These are phyloP conservation scores for Mayamaea pseudoterrestris DNA, from an alignment of 108 stramenopile species.

Conservation along the genomic window DNA sequence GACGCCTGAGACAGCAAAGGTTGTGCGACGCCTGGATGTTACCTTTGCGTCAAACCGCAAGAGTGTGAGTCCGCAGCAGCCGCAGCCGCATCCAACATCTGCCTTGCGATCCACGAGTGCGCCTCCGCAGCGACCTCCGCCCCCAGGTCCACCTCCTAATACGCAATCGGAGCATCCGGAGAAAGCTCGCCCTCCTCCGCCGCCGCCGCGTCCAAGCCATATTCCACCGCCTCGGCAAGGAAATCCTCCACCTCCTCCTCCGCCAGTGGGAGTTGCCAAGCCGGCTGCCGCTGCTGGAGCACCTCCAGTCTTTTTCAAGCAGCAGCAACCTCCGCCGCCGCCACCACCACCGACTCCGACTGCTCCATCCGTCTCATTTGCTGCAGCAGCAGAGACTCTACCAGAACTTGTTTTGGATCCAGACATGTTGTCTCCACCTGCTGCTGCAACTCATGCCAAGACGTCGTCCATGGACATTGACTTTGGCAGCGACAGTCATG, in stretches of 20 bases:
- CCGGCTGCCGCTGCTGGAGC: not conserved
- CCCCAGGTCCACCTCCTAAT: not conserved
- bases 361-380: not conserved
- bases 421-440: not conserved
- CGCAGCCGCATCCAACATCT: not conserved
- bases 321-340: not conserved
- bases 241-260: not conserved
- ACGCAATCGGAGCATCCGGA: not conserved
- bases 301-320: not conserved
- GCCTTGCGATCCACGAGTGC: not conserved
- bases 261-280: not conserved
- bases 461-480: not conserved
- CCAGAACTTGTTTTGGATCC: not conserved
- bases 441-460: not conserved
- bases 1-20: not conserved
- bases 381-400: too few relatives aligned
- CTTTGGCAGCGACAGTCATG: not conserved
- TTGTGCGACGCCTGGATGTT: conserved; percentile 1
- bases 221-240: not conserved
- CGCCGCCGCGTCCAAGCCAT: not conserved
- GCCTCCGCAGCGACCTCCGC: not conserved
- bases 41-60: not conserved
- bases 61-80: too few relatives aligned
- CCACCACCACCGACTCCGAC: not conserved
- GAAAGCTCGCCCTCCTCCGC: not conserved